Evolutionary conservation across 352 stramenopile species (phyloP).

Genomic region (Blastocystis sp.): DNA sequence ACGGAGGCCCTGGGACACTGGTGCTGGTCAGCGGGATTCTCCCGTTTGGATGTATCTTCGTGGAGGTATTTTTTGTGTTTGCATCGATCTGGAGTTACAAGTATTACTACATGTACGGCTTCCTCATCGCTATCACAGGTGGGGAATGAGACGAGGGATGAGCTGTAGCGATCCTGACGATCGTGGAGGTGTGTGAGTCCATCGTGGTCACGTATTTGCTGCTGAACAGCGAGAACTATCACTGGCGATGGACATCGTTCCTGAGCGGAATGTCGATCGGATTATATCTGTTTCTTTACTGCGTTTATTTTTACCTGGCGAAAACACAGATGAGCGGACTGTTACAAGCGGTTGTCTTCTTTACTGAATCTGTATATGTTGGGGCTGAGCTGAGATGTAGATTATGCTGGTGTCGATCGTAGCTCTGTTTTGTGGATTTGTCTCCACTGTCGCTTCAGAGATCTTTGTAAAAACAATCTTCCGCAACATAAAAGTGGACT

Average conservation of each 20-base stretch:
- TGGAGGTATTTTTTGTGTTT: slow-evolving; percentile 99
- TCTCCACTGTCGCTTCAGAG: slow-evolving; percentile 82
- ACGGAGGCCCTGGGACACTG: slow-evolving; percentile 76
- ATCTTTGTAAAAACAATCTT: slow-evolving; percentile 88
- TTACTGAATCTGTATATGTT: slow-evolving; percentile 78
- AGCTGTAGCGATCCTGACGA: slow-evolving; percentile 90
- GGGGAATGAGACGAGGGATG: slow-evolving; percentile 65
- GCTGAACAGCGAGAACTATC: slow-evolving; percentile 96
- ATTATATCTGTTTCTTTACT: slow-evolving; percentile 95
- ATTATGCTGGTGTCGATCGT: slow-evolving; percentile 72
- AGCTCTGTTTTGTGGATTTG: slow-evolving; percentile 84
- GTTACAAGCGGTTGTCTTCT: slow-evolving; percentile 96
- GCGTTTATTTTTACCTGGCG: slow-evolving; percentile 97
- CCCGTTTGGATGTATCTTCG: slow-evolving; percentile 97
- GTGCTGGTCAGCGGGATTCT: slow-evolving; percentile 88
- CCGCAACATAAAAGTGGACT: slow-evolving; percentile 87
- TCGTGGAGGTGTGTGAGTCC: slow-evolving; percentile 93
- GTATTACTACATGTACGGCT: slow-evolving; percentile 99
- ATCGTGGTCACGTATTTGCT: slow-evolving; percentile 97
- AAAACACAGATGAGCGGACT: slow-evolving; percentile 98
- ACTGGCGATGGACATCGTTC: slow-evolving; percentile 97
- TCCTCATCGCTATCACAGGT: slow-evolving; percentile 76
- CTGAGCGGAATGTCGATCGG: slow-evolving; percentile 83
- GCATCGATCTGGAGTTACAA: slow-evolving; percentile 99
- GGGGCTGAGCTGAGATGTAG: background rate